These are phyloP conservation scores for Globisporangium uncinulatum DNA, from an alignment of 352 stramenopile genomes.

Conservation along the genomic window DNA sequence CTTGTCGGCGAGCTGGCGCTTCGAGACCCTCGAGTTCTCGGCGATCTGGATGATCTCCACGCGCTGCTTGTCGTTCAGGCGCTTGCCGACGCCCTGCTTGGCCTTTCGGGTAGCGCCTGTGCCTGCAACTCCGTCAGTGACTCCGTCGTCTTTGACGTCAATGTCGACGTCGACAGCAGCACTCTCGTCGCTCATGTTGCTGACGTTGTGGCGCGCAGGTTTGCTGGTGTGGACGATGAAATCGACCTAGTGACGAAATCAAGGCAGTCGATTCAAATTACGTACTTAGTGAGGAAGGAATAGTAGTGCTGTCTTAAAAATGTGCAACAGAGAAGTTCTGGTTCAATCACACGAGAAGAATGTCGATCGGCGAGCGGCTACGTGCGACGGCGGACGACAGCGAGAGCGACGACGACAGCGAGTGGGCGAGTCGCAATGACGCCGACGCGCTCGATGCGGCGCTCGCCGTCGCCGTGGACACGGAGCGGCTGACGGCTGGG, in stretches of 20 bases:
- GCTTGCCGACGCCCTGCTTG: slow-evolving; percentile 65
- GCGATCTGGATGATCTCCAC: slow-evolving; percentile 82
- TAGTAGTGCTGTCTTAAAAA: too few relatives aligned
- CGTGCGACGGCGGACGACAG: slow-evolving; percentile 4
- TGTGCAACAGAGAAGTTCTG: too few relatives aligned
- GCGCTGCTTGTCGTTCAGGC: slow-evolving; percentile 75
- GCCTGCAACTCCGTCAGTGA: not conserved
- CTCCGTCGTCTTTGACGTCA: slow-evolving; percentile 17
- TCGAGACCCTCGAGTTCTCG: slow-evolving; percentile 73
- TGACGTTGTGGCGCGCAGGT: too few relatives aligned
- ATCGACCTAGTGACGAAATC: too few relatives aligned
- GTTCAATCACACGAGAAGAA: too few relatives aligned
- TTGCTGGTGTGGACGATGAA: too few relatives aligned
- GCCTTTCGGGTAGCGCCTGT: slow-evolving; percentile 27
- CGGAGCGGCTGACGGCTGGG: not conserved
- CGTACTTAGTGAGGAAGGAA: too few relatives aligned
- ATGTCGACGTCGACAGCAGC: too few relatives aligned
- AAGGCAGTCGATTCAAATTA: too few relatives aligned
- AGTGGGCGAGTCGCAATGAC: slow-evolving; percentile 37
- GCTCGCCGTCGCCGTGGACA: not conserved
- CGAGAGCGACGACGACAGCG: slow-evolving; percentile 30
- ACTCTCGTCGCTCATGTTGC: too few relatives aligned
- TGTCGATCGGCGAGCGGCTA: not conserved
- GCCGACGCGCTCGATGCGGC: slow-evolving; percentile 1
- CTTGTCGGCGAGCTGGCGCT: slow-evolving; percentile 69